Conservation (phyloP, 176 grass and related monocot genomes). For the Pharus latifolius region DNA sequence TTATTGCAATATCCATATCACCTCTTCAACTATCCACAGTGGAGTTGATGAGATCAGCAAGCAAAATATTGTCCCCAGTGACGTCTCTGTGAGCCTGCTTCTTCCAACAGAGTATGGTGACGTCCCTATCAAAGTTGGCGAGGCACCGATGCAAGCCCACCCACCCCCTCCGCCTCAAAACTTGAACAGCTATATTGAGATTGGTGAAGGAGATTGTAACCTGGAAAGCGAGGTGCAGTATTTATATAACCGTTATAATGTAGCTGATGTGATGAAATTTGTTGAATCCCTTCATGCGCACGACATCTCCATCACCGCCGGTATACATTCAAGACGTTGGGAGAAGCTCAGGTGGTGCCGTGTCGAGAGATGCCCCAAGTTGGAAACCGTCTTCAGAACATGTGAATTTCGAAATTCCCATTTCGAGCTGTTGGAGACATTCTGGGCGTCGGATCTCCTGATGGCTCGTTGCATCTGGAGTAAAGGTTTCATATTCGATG, state of each 20-base stretch:
- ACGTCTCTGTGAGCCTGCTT: neutral
- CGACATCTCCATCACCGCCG: neutral
- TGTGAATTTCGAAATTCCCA: fast-evolving
- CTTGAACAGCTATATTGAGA: neutral
- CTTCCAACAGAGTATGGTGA: neutral
- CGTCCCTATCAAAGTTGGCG: neutral
- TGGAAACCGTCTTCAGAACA: neutral
- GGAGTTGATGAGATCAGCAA: neutral
- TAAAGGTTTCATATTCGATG: neutral
- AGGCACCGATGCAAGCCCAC: neutral
- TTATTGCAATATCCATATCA: neutral
- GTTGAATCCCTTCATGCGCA: neutral
- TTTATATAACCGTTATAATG: too few species aligned
- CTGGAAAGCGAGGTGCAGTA: neutral
- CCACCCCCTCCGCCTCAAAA: neutral
- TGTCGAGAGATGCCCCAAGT: neutral
- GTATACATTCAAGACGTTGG: neutral
- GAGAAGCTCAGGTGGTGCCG: neutral
- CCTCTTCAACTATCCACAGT: neutral
- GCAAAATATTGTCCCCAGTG: neutral
- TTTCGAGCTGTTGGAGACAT: neutral
- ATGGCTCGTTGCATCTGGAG: neutral
- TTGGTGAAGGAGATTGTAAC: neutral
- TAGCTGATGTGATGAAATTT: neutral
- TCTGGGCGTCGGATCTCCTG: neutral